Evolutionary conservation across 768 basidiomycete genomes (phyloP).

Genomic region (Kwoniella pini): DNA sequence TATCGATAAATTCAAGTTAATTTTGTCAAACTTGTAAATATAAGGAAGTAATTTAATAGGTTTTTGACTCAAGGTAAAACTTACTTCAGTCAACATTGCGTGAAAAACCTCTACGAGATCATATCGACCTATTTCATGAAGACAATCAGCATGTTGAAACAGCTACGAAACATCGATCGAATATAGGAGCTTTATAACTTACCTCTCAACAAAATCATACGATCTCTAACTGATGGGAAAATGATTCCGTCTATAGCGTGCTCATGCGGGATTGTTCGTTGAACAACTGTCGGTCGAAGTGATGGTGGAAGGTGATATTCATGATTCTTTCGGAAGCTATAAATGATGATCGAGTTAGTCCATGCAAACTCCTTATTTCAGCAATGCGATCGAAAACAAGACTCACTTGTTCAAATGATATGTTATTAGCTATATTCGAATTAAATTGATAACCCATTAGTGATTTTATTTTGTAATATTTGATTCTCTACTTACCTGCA

Average conservation of each 20-base stretch:
- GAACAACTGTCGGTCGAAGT: slow-evolving; percentile 81
- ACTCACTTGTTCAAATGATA: slow-evolving; percentile 81
- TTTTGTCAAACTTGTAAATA: background rate
- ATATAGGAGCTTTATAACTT: slow-evolving; percentile 31
- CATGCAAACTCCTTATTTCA: background rate
- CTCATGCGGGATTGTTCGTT: slow-evolving; percentile 84
- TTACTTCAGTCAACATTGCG: slow-evolving; percentile 68
- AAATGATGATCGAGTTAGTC: background rate
- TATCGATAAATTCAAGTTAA: background rate
- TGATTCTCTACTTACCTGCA: slow-evolving; percentile 27
- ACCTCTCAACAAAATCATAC: slow-evolving; percentile 87
- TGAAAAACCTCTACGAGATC: slow-evolving; percentile 72
- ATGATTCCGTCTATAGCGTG: slow-evolving; percentile 87
- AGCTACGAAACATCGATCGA: background rate
- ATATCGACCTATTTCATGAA: slow-evolving; percentile 33
- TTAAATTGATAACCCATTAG: background rate
- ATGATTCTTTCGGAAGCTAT: slow-evolving; percentile 60
- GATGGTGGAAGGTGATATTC: slow-evolving; percentile 86
- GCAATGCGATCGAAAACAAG: background rate
- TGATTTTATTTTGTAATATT: background rate
- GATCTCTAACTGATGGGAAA: slow-evolving; percentile 84
- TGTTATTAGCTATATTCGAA: slow-evolving; percentile 58
- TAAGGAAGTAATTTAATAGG: too few species aligned
- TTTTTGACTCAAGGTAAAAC: too few species aligned
- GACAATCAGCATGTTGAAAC: background rate